Conservation (phyloP, 2,329 filamentous ascomycete species). For the Pyricularia pennisetigena region DNA sequence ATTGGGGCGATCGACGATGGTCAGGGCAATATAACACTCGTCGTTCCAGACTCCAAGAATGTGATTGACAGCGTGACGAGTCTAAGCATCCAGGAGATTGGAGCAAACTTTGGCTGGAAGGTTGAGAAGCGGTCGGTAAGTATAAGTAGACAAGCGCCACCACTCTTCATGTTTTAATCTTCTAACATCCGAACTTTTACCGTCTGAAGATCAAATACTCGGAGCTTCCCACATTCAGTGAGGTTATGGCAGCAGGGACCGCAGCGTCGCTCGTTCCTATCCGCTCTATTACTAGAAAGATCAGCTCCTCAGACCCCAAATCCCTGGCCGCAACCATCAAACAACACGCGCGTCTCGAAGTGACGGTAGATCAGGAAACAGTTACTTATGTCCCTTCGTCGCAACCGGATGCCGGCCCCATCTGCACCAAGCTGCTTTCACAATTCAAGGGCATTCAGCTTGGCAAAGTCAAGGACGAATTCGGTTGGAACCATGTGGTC, state of each 20-base stretch:
- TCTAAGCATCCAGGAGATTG: slow-evolving; percentile 69
- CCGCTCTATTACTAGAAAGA: slow-evolving; percentile 70
- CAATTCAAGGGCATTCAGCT: slow-evolving; percentile 79
- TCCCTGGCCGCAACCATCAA: slow-evolving; percentile 25
- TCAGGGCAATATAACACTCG: slow-evolving; percentile 53
- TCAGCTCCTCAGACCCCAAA: slow-evolving; percentile 25
- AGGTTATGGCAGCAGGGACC: slow-evolving; percentile 87
- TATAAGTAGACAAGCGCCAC: slow-evolving; percentile 6
- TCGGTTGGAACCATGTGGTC: slow-evolving; percentile 58
- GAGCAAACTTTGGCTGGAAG: slow-evolving; percentile 68
- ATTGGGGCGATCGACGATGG: slow-evolving; percentile 63
- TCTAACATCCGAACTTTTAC: not conserved
- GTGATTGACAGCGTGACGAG: slow-evolving; percentile 84
- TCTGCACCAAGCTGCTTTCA: slow-evolving; percentile 61
- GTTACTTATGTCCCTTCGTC: slow-evolving; percentile 43
- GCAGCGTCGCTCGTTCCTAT: slow-evolving; percentile 88
- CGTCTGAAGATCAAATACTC: slow-evolving; percentile 47
- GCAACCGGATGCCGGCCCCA: slow-evolving; percentile 61
- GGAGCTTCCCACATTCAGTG: slow-evolving; percentile 45
- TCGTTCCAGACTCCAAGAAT: slow-evolving; percentile 79
- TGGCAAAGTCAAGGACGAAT: slow-evolving; percentile 66
- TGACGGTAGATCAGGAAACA: slow-evolving; percentile 33
- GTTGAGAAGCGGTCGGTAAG: slow-evolving; percentile 65
- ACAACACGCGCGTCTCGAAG: slow-evolving; percentile 26
- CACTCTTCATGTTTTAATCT: not conserved